Base-by-base conservation (phyloP, 2,329 filamentous ascomycete genomes). In the Zasmidium cellare region DNA sequence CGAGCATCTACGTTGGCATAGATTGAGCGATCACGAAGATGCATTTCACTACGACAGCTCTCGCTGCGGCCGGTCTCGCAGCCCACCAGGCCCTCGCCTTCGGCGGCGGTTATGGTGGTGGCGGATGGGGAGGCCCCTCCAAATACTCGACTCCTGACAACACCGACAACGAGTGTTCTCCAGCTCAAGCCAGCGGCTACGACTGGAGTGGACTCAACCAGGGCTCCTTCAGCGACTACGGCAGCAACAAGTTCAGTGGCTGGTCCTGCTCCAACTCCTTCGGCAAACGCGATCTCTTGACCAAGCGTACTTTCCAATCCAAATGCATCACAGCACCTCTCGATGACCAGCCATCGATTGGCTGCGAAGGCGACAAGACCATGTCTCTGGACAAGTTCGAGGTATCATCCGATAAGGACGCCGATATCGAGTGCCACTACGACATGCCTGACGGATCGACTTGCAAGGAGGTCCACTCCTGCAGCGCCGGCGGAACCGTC, bases 381-480 rank as follows among this genome's bases (percentile, higher is more conserved):
- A 94, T 96, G 81, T 94, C 92, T 35, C 85, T 96, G 69, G 84
- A 80, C 64, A 81, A 85, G 67, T 84, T 96, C 74, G 82, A 93
- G 63, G 79, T 97, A 66, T 85, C 85, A 47, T 82, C 86, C 63
- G 87, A 91, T 71, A 86, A 88, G 70, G 88, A 93, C 75, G 87
- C 85, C 66, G 86, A 78, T 22, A 57, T 97, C 54, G 87, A 93
- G 75, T 91, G 96, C 79, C 84, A 90, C 80, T 97, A 93, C 77
- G 83, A 81, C 69, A 96, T 97, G 91, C 83, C 86, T 1, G 90
- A 93, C 73, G 90, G 90, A 67, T 87, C 85, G 14, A 84, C 76
- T 59, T 97, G 93, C 86, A 93, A 90, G 79, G 89, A 96, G 69
- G 86, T 84, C 62, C 79, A 84, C 64, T 71, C 80, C 53, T 96